These are phyloP conservation scores for Aspergillus coremiiformis DNA, from an alignment of 495 filamentous ascomycete genomes.

Conservation along the genomic window DNA sequence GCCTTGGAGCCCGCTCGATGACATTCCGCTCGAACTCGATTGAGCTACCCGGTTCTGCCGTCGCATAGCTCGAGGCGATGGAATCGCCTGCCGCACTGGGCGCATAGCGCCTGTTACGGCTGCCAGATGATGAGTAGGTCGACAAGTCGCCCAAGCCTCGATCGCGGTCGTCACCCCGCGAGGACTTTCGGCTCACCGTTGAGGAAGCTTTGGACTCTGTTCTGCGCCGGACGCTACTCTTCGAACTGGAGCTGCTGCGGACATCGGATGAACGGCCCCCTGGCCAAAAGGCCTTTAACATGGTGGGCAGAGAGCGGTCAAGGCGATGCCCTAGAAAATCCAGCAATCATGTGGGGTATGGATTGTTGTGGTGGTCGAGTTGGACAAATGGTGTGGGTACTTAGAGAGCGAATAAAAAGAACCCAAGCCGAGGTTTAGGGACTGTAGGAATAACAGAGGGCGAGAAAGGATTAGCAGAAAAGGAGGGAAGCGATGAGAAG, in stretches of 20 bases:
- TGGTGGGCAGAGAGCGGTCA: constrained; percentile 29
- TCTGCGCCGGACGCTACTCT: constrained; percentile 28
- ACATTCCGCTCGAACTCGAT: constrained; percentile 23
- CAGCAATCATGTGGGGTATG: constrained; percentile 31
- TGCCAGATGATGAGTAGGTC: constrained; percentile 30
- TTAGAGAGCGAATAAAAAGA: background rate
- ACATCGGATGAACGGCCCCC: constrained; percentile 35
- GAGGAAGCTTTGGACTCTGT: constrained; percentile 27
- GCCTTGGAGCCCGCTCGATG: constrained; percentile 28
- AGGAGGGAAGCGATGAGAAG: constrained; percentile 1
- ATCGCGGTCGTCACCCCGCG: constrained; percentile 51
- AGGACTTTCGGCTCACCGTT: constrained; percentile 41
- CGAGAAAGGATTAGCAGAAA: constrained; percentile 7
- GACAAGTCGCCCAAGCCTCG: constrained; percentile 38
- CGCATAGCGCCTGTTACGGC: constrained; percentile 29
- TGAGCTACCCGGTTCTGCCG: constrained; percentile 36
- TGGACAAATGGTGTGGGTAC: background rate
- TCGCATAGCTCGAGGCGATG: constrained; percentile 48
- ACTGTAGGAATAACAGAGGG: background rate
- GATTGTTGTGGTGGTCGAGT: background rate
- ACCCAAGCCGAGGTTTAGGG: too few relatives aligned
- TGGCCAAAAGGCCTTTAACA: constrained; percentile 43
- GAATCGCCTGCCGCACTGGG: constrained; percentile 39
- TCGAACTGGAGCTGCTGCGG: constrained; percentile 31
- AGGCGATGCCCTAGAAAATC: constrained; percentile 14